These are phyloP conservation scores for Xanthoconium stramineum DNA, from an alignment of 768 basidiomycete species.

Conservation along the genomic window DNA sequence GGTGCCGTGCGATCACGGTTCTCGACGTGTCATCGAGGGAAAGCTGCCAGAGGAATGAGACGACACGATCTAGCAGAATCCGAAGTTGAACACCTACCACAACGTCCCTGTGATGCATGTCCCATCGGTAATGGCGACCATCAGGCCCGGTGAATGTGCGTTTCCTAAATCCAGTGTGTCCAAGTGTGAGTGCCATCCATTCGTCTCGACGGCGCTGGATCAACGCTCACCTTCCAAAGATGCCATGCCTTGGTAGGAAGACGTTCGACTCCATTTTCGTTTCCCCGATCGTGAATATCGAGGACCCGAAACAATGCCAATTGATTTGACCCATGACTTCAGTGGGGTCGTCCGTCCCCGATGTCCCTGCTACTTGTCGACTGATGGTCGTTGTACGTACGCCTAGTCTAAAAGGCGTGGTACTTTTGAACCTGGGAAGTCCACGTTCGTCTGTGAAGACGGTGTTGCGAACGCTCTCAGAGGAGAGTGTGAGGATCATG, in stretches of 20 bases:
- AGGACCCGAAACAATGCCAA: slow-evolving; percentile 29
- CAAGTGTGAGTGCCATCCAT: not conserved
- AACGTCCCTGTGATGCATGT: slow-evolving; percentile 11
- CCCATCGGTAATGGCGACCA: slow-evolving; percentile 33
- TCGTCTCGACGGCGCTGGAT: not conserved
- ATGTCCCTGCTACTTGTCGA: slow-evolving; percentile 2
- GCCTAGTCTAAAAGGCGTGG: slow-evolving; percentile 22
- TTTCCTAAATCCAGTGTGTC: slow-evolving; percentile 6
- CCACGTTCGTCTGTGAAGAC: slow-evolving; percentile 28
- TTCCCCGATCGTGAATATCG: slow-evolving; percentile 29
- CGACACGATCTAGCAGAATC: not conserved
- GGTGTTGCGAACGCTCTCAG: slow-evolving; percentile 26
- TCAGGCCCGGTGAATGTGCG: slow-evolving; percentile 33
- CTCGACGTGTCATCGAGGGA: slow-evolving; percentile 16
- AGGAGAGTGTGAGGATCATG: slow-evolving; percentile 27
- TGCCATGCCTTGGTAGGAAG: slow-evolving; percentile 23
- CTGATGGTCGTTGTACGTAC: slow-evolving; percentile 18
- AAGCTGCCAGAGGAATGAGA: slow-evolving; percentile 10
- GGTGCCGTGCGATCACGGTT: slow-evolving; percentile 18
- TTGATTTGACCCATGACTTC: slow-evolving; percentile 31
- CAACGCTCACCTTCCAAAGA: slow-evolving; percentile 13
- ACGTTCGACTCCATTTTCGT: slow-evolving; percentile 21
- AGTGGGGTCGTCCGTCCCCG: slow-evolving; percentile 18
- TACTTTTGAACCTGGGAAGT: slow-evolving; percentile 24
- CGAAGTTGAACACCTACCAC: slow-evolving; percentile 4